Percentiles rank a stretch among this genome's conserved stretches.
phyloP scores from a whole-genome alignment of 768 basidiomycete species.

The Galerina sulciceps region DNA sequence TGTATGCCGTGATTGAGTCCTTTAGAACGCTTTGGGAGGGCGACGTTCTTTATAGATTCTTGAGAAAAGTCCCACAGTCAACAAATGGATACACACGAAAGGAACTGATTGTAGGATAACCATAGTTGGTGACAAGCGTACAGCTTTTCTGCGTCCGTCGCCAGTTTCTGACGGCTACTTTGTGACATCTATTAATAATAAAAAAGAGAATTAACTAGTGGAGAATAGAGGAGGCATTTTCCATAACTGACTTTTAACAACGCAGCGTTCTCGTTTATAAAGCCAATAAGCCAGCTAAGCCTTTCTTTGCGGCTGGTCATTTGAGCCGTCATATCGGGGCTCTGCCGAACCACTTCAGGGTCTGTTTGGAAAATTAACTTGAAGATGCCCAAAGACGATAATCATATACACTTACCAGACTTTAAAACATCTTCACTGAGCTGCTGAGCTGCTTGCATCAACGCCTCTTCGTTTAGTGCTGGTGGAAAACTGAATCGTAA shows the following conservation, averaged over 20 bases:
- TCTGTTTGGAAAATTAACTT: conserved; percentile 39
- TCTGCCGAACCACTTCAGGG: conserved; percentile 66
- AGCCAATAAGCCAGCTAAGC: conserved; percentile 83
- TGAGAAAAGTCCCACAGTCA: not conserved
- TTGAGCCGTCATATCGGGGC: conserved; percentile 83
- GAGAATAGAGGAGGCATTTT: not conserved
- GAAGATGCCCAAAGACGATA: conserved; percentile 6
- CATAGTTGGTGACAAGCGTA: conserved; percentile 83
- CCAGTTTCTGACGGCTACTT: conserved; percentile 72
- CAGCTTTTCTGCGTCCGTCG: conserved; percentile 85
- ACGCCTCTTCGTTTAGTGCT: conserved; percentile 74
- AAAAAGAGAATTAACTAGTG: not conserved
- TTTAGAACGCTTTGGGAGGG: conserved; percentile 68
- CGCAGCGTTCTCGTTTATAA: conserved; percentile 86
- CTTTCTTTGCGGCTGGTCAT: conserved; percentile 75
- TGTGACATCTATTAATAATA: conserved; percentile 72
- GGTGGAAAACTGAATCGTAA: conserved; percentile 82
- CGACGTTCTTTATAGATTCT: conserved; percentile 43
- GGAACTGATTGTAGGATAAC: conserved; percentile 70
- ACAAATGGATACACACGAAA: conserved; percentile 50
- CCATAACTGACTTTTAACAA: conserved; percentile 62
- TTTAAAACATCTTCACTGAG: conserved; percentile 71
- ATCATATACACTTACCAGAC: conserved; percentile 55
- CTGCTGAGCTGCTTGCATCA: conserved; percentile 81
- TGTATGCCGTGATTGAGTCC: conserved; percentile 71